Percentiles rank a stretch among this genome's conserved stretches.
Conservation (phyloP, 2,329 filamentous ascomycete species). For the Cladosporium cucumerinum region DNA sequence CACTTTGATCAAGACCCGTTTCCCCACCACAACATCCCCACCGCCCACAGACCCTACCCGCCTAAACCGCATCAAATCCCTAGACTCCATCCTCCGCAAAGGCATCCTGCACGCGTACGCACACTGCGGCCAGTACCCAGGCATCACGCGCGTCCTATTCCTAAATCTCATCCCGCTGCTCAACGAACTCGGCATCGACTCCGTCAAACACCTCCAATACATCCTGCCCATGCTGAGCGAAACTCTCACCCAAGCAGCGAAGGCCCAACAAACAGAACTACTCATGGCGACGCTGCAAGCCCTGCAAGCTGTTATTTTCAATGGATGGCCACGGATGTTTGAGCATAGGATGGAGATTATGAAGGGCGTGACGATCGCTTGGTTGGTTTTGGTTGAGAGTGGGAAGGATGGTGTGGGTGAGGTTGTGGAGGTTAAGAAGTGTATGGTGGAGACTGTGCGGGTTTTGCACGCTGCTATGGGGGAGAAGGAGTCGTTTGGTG, state of each 20-base stretch:
- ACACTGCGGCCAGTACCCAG: slow-evolving; percentile 58
- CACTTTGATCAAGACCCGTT: slow-evolving; percentile 49
- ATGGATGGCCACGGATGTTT: slow-evolving; percentile 67
- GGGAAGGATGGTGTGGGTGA: slow-evolving; percentile 24
- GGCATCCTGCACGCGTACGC: slow-evolving; percentile 46
- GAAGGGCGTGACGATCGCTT: slow-evolving; percentile 50
- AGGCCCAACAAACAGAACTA: slow-evolving; percentile 52
- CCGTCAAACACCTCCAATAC: slow-evolving; percentile 66
- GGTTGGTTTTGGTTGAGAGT: slow-evolving; percentile 28
- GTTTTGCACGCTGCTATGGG: slow-evolving; percentile 27
- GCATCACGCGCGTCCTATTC: slow-evolving; percentile 57
- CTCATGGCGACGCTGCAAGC: slow-evolving; percentile 53
- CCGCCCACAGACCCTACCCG: slow-evolving; percentile 30
- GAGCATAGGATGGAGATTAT: slow-evolving; percentile 63
- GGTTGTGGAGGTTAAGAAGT: slow-evolving; percentile 24
- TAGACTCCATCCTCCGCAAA: slow-evolving; percentile 45
- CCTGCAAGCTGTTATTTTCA: slow-evolving; percentile 57
- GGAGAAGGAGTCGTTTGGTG: slow-evolving; percentile 27
- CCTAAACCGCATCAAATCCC: slow-evolving; percentile 34
- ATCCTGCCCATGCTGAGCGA: slow-evolving; percentile 64
- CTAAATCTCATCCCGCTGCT: slow-evolving; percentile 50
- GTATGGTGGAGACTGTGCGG: slow-evolving; percentile 24
- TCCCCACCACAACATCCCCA: slow-evolving; percentile 25
- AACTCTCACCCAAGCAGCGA: slow-evolving; percentile 68
- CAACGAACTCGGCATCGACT: slow-evolving; percentile 56